Percentiles rank a stretch among this genome's conserved stretches.
phyloP scores from a whole-genome alignment of 2,329 filamentous ascomycete genomes.

The Fusarium denticulatum region DNA sequence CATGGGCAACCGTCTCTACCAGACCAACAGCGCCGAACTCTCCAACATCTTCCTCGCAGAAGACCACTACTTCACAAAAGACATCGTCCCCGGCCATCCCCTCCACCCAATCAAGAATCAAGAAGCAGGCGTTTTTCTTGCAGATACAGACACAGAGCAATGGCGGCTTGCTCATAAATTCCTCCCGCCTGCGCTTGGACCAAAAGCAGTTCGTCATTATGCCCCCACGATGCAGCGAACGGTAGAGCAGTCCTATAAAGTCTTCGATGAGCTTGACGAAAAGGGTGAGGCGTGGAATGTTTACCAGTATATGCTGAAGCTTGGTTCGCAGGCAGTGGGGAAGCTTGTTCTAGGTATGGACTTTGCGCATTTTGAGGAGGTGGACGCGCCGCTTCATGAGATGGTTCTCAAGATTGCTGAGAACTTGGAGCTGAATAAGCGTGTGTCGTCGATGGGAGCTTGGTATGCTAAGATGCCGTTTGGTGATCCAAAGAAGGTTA shows the following conservation, averaged over 20 bases:
- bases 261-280: constrained; percentile 63
- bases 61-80: constrained; percentile 63
- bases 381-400: constrained; percentile 59
- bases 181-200: constrained; percentile 65
- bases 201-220: constrained; percentile 70
- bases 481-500: constrained; percentile 61
- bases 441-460: constrained; percentile 60
- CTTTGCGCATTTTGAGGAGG: constrained; percentile 54
- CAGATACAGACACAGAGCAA: constrained; percentile 61
- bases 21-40: constrained; percentile 60
- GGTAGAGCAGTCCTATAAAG: constrained; percentile 59
- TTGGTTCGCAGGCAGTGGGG: constrained; percentile 57
- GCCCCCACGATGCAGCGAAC: constrained; percentile 66
- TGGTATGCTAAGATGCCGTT: constrained; percentile 69
- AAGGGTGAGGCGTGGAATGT: constrained; percentile 58
- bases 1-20: constrained; percentile 60
- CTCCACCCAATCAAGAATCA: constrained; percentile 54
- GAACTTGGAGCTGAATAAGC: constrained; percentile 66
- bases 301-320: constrained; percentile 61
- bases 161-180: constrained; percentile 69
- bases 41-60: constrained; percentile 59
- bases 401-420: constrained; percentile 63
- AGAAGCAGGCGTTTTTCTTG: constrained; percentile 55
- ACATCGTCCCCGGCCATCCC: constrained; percentile 61
- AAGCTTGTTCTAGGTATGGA: constrained; percentile 57